A percentile compares a stretch with the other conserved stretches of the same genome.
Conservation (phyloP, 495 filamentous ascomycete genomes). For the Hypomontagnella submonticulosa region DNA sequence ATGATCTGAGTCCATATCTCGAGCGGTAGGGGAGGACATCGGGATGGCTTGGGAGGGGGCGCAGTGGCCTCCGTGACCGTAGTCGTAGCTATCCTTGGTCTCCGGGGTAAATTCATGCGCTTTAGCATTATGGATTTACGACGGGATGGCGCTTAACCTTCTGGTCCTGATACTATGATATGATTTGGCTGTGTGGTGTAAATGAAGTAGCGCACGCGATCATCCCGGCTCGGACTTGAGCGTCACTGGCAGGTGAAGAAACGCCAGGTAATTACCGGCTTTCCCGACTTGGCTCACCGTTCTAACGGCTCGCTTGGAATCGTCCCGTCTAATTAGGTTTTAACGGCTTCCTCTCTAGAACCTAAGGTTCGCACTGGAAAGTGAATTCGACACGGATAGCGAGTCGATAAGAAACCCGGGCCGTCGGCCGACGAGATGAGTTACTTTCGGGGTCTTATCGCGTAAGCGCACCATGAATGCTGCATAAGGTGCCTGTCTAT, state of each 20-base stretch:
- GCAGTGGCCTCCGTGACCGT: background rate
- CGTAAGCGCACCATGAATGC: conserved; percentile 19
- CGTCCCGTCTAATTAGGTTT: background rate
- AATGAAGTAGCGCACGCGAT: conserved; percentile 7
- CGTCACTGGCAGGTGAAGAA: conserved; percentile 6
- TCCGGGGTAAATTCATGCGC: conserved; percentile 19
- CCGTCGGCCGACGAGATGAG: conserved; percentile 9
- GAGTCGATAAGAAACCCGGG: background rate
- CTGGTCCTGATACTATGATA: background rate
- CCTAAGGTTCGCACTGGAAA: background rate
- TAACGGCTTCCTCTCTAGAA: background rate
- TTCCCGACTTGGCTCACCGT: conserved; percentile 3
- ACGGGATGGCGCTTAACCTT: no score
- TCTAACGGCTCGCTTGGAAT: conserved; percentile 1
- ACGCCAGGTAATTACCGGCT: conserved; percentile 1
- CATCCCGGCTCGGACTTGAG: conserved; percentile 3
- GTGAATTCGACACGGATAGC: no score
- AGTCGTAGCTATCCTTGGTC: background rate
- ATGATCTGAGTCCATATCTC: conserved; percentile 39
- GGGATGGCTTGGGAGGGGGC: conserved; percentile 1
- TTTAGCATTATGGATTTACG: background rate
- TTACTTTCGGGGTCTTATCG: conserved; percentile 22
- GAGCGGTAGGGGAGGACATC: conserved; percentile 31
- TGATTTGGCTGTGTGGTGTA: conserved; percentile 1
- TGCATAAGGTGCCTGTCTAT: conserved; percentile 17